These are phyloP conservation scores for Blastobotrys indianensis DNA, from an alignment of 1,139 yeast species.

Conservation along the genomic window DNA sequence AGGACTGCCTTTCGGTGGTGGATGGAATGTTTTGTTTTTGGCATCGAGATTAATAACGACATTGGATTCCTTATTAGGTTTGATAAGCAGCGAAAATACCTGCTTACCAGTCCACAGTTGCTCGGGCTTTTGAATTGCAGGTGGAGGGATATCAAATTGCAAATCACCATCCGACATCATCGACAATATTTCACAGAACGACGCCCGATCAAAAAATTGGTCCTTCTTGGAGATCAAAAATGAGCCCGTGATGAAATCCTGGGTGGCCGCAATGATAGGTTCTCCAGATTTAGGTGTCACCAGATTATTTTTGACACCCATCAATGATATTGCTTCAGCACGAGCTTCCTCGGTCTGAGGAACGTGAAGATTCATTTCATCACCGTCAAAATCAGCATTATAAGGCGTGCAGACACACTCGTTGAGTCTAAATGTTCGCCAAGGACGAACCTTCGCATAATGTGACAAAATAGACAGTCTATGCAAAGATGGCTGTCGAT, in stretches of 20 bases:
- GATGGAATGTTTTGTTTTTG: conserved; percentile 78
- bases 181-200: conserved; percentile 72
- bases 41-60: conserved; percentile 91
- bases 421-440: conserved; percentile 95
- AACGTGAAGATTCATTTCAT: conserved; percentile 98
- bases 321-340: conserved; percentile 92
- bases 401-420: conserved; percentile 99
- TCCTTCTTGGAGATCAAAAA: conserved; percentile 90
- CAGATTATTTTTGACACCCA: conserved; percentile 96
- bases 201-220: conserved; percentile 82
- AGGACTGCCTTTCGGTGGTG: conserved; percentile 66
- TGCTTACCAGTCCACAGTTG: conserved; percentile 97
- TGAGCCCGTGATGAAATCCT: conserved; percentile 97
- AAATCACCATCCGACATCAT: conserved; percentile 94
- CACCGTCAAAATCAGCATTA: conserved; percentile 99
- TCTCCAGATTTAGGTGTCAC: conserved; percentile 97
- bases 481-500: conserved; percentile 97
- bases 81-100: conserved; percentile 78
- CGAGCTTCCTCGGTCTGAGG: conserved; percentile 99
- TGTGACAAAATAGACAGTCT: conserved; percentile 91
- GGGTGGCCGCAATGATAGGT: conserved; percentile 99
- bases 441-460: conserved; percentile 92
- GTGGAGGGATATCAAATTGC: conserved; percentile 93
- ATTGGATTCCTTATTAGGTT: conserved; percentile 68
- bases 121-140: conserved; percentile 84